Percentiles rank a stretch among this genome's conserved stretches.
These are phyloP conservation scores for Apiotrichum domesticum DNA, from an alignment of 1,284 basidiomycete species.

Conservation along the genomic window DNA sequence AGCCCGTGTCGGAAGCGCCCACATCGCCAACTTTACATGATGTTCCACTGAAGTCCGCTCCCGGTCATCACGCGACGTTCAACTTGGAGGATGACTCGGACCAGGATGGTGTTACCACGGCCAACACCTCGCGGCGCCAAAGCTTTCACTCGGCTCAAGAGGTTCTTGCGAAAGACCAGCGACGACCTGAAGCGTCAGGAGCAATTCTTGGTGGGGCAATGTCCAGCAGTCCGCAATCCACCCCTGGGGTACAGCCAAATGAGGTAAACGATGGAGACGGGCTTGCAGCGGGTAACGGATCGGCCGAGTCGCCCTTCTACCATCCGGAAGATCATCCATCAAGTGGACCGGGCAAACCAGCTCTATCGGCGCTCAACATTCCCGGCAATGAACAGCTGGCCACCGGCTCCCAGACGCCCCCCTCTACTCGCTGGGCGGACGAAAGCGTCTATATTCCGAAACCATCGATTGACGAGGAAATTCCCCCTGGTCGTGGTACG, in stretches of 20 bases:
- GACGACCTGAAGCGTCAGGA: background rate
- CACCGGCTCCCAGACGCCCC: background rate
- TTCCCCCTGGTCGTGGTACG: conserved; percentile 33
- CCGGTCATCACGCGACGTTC: background rate
- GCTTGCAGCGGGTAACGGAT: background rate
- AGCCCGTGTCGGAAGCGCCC: conserved; percentile 28
- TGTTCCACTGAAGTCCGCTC: background rate
- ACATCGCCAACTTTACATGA: conserved; percentile 34
- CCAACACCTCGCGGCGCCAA: conserved; percentile 11
- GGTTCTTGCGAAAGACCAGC: background rate
- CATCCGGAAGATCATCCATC: background rate
- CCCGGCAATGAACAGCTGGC: background rate
- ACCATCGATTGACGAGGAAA: conserved; percentile 18
- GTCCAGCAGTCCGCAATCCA: no score
- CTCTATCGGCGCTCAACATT: background rate
- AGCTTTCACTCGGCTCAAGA: conserved; percentile 17
- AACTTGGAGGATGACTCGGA: conserved; percentile 7
- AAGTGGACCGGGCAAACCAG: background rate
- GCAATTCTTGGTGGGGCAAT: background rate
- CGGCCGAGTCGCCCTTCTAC: background rate
- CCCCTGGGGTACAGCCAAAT: no score
- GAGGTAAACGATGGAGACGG: no score
- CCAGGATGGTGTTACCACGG: conserved; percentile 9
- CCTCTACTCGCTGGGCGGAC: conserved; percentile 4
- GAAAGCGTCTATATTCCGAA: conserved; percentile 12